These are phyloP conservation scores for Bacidia rubella DNA, from an alignment of 495 filamentous ascomycete genomes.

Conservation along the genomic window DNA sequence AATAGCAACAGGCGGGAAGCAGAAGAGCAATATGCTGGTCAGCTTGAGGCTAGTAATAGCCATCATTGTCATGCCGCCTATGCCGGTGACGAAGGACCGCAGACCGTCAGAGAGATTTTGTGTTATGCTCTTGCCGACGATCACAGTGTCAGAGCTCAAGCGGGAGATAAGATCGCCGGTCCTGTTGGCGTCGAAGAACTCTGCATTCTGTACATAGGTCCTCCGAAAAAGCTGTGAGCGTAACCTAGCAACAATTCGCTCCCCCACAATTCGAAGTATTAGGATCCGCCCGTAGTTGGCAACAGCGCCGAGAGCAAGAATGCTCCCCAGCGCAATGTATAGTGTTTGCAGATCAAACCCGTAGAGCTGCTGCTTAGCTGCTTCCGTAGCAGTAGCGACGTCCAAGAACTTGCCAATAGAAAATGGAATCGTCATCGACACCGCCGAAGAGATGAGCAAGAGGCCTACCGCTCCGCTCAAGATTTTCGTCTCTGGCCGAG, in stretches of 20 bases:
- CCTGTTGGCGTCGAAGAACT: slow-evolving; percentile 97
- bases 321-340: slow-evolving; percentile 56
- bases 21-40: slow-evolving; percentile 68
- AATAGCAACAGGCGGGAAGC: slow-evolving; percentile 86
- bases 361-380: slow-evolving; percentile 39
- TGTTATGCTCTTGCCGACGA: slow-evolving; percentile 95
- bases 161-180: slow-evolving; percentile 93
- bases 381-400: slow-evolving; percentile 42
- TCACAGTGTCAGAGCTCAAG: slow-evolving; percentile 87
- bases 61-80: slow-evolving; percentile 81
- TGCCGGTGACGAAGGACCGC: slow-evolving; percentile 73
- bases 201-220: slow-evolving; percentile 88
- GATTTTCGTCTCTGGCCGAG: slow-evolving; percentile 65
- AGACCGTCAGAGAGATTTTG: slow-evolving; percentile 94
- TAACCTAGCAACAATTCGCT: slow-evolving; percentile 80
- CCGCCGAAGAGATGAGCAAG: slow-evolving; percentile 70
- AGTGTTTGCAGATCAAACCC: slow-evolving; percentile 63
- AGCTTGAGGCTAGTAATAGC: slow-evolving; percentile 83
- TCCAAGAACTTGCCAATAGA: slow-evolving; percentile 94
- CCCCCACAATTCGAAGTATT: slow-evolving; percentile 86
- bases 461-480: slow-evolving; percentile 70
- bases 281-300: slow-evolving; percentile 94
- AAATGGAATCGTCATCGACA: slow-evolving; percentile 91
- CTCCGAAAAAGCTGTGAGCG: slow-evolving; percentile 79
- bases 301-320: slow-evolving; percentile 58